These are phyloP conservation scores for Penicillium salamii DNA, from an alignment of 495 filamentous ascomycete species.

Conservation along the genomic window DNA sequence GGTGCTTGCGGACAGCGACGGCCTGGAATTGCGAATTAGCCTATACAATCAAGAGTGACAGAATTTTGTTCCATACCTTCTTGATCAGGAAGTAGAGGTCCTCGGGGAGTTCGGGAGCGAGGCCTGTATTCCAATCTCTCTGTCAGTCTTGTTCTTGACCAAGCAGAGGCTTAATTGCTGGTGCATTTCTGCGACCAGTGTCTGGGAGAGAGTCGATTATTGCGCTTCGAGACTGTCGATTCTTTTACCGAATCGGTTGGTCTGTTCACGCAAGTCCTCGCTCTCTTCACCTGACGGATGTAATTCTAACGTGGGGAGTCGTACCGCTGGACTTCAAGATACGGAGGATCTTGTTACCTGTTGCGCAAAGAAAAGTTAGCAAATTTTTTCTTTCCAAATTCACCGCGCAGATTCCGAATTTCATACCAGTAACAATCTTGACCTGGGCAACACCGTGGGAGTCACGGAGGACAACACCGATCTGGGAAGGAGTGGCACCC, in stretches of 20 bases:
- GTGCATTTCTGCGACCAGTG: slow-evolving; percentile 28
- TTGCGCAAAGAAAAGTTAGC: slow-evolving; percentile 22
- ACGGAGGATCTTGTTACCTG: slow-evolving; percentile 98
- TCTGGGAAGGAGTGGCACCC: slow-evolving; percentile 96
- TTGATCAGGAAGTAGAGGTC: slow-evolving; percentile 99
- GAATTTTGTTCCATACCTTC: slow-evolving; percentile 64
- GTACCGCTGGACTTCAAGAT: slow-evolving; percentile 95
- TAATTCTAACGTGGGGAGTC: slow-evolving; percentile 33
- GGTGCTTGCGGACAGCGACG: slow-evolving; percentile 99
- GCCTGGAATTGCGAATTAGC: slow-evolving; percentile 51
- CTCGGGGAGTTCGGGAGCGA: slow-evolving; percentile 96
- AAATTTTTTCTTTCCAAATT: slow-evolving; percentile 4
- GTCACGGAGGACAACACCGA: slow-evolving; percentile 97
- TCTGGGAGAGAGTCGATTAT: slow-evolving; percentile 12
- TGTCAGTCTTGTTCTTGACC: slow-evolving; percentile 84
- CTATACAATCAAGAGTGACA: not conserved
- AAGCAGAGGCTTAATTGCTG: slow-evolving; percentile 78
- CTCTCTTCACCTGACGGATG: slow-evolving; percentile 27
- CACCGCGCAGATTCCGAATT: slow-evolving; percentile 1
- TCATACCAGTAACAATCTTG: slow-evolving; percentile 91
- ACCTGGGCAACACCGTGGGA: slow-evolving; percentile 96
- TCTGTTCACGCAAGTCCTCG: slow-evolving; percentile 13
- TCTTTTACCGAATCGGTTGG: slow-evolving; percentile 4
- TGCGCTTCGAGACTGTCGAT: slow-evolving; percentile 10
- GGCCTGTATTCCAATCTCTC: slow-evolving; percentile 85